A percentile compares a stretch with the other conserved stretches of the same genome.
Conservation (phyloP, 1,139 yeast species). For the Saccharomycopsis hybrid region DNA sequence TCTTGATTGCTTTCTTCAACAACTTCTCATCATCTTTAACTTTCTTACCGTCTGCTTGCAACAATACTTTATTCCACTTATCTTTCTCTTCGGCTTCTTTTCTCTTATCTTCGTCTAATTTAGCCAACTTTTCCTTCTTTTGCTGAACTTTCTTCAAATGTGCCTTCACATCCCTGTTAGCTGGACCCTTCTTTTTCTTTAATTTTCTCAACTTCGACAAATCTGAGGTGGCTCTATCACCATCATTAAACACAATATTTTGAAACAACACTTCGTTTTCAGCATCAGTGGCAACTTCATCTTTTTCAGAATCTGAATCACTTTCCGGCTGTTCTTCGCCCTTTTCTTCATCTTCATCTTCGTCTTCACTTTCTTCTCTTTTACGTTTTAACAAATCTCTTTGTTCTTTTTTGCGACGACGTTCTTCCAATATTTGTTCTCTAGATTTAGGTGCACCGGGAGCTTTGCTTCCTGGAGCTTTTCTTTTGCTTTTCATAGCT, state of each 20-base stretch:
- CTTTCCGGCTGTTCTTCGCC: constrained; percentile 27
- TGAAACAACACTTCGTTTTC: constrained; percentile 53
- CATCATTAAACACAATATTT: constrained; percentile 78
- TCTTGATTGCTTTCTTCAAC: constrained; percentile 76
- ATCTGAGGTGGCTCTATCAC: constrained; percentile 75
- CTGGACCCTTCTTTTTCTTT: constrained; percentile 69
- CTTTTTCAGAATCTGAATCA: constrained; percentile 34
- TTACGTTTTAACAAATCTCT: constrained; percentile 19
- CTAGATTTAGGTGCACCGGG: constrained; percentile 79
- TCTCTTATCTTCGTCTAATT: constrained; percentile 53
- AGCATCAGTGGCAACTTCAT: constrained; percentile 23
- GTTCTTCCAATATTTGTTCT: constrained; percentile 64
- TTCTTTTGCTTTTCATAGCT: constrained; percentile 68
- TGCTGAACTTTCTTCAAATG: constrained; percentile 72
- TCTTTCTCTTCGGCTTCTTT: constrained; percentile 59
- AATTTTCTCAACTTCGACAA: constrained; percentile 54
- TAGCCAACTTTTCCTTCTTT: constrained; percentile 58
- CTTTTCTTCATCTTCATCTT: constrained; percentile 21
- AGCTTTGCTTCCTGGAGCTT: constrained; percentile 81
- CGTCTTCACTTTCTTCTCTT: constrained; percentile 15
- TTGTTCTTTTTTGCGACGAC: constrained; percentile 33
- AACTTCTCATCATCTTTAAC: constrained; percentile 85
- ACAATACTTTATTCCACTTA: constrained; percentile 78
- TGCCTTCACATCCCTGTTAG: constrained; percentile 77
- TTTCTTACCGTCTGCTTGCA: constrained; percentile 85